Evolutionary conservation across 2,329 filamentous ascomycete genomes (phyloP), one percentile per base, ranked within the genome.

Genomic region (Plectosphaerella sp.): DNA sequence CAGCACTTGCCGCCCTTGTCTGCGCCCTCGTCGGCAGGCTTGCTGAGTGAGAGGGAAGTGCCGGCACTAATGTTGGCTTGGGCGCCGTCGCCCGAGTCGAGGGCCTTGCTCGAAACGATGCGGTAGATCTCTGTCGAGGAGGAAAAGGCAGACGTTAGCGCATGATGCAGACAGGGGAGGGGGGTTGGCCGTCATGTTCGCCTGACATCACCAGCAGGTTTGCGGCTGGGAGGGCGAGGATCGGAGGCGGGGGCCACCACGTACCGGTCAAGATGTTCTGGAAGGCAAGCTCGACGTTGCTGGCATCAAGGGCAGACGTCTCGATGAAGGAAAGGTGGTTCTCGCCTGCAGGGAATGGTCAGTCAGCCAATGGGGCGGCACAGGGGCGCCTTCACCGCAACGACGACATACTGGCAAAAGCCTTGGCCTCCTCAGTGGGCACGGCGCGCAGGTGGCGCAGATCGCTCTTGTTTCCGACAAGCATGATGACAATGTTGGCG

Each of bases 401-500:
- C 18, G 20, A 45, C 45, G 54, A 71, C 82, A 58, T 75, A 96
- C 93, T 97, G 52, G 94, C 94, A 84, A 99, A 99, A 58, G 90
- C 82, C 77, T 97, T 99, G 63, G 93, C 94, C 74, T 97, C 93
- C 69, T 99, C 94, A 55, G 94, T 99, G 49, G 94, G 91, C 61
- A 99, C 94, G 60, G 94, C 94, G 71, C 94, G 85, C 67, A 99
- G 81, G 76, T 99, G 94, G 74, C 92, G 89, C 87, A 97, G 88
- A 96, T 99, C 94, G 74, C 92, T 97, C 88, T 99, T 99, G 86
- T 99, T 97, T 60, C 94, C 94, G 36, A 99, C 94, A 28, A 99
- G 80, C 94, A 99, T 99, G 71, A 99, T 99, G 65, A 99, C 92
- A 66, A 97, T 97, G 78, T 97, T 97, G 65, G 91, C 92, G 72